phyloP scores from a whole-genome alignment of 495 filamentous ascomycete genomes.

The Podospora conica region DNA sequence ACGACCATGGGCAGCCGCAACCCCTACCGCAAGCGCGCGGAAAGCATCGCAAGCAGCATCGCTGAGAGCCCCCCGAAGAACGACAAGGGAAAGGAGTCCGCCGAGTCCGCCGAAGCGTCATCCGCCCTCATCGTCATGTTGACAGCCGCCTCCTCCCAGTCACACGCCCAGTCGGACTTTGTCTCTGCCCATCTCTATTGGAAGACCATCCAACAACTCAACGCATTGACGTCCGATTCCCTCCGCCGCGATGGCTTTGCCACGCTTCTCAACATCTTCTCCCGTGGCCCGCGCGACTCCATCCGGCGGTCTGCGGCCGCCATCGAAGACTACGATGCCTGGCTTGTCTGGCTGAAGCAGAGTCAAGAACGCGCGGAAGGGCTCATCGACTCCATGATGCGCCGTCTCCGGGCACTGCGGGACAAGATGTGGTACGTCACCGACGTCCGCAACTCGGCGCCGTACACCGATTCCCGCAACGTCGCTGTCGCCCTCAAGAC shows the following conservation, averaged over 20 bases:
- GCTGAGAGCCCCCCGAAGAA: slow-evolving; percentile 27
- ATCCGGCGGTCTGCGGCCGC: slow-evolving; percentile 58
- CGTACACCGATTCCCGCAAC: slow-evolving; percentile 83
- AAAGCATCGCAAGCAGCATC: slow-evolving; percentile 28
- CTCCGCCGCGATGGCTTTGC: slow-evolving; percentile 60
- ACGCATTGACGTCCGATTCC: slow-evolving; percentile 54
- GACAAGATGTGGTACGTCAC: slow-evolving; percentile 99
- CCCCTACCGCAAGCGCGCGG: slow-evolving; percentile 45
- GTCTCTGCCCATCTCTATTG: slow-evolving; percentile 65
- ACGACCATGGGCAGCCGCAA: slow-evolving; percentile 50
- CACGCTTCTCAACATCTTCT: slow-evolving; percentile 63
- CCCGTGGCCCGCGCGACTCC: slow-evolving; percentile 59
- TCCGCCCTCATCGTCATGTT: slow-evolving; percentile 61
- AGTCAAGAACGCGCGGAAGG: slow-evolving; percentile 64
- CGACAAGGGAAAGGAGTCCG: slow-evolving; percentile 29
- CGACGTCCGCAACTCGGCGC: slow-evolving; percentile 85
- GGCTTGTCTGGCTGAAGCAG: slow-evolving; percentile 69
- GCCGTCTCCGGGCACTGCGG: slow-evolving; percentile 58
- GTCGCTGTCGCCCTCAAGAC: slow-evolving; percentile 82
- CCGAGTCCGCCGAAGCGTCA: slow-evolving; percentile 27
- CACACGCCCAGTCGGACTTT: slow-evolving; percentile 61
- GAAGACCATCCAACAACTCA: slow-evolving; percentile 59
- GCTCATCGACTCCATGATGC: slow-evolving; percentile 61
- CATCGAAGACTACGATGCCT: slow-evolving; percentile 68
- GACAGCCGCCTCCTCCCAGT: slow-evolving; percentile 59